These are phyloP conservation scores for Fragaria ananassa DNA, from an alignment of 306 rosid species.

Conservation along the genomic window DNA sequence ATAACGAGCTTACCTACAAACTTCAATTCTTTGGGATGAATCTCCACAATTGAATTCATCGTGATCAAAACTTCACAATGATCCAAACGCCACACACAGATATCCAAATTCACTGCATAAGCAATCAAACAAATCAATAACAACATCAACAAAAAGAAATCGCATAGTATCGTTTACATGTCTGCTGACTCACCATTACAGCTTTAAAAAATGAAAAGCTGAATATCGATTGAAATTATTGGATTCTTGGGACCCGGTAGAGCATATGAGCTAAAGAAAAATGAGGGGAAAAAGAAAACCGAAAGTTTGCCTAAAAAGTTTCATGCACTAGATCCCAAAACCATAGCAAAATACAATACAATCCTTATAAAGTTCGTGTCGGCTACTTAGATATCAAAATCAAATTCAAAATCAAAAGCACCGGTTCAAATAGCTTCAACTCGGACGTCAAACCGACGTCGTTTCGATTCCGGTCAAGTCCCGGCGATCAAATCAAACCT, in stretches of 20 bases:
- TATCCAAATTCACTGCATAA: constrained; percentile 24
- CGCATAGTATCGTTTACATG: neutral
- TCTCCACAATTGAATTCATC: constrained; percentile 67
- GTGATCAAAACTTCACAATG: constrained; percentile 11
- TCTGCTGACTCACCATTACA: constrained; percentile 13
- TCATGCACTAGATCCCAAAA: constrained; percentile 30
- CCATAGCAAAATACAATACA: neutral
- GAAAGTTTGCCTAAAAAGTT: constrained; percentile 3
- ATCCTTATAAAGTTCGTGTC: constrained; percentile 6
- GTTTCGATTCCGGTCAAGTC: neutral
- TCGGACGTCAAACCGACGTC: constrained; percentile 7
- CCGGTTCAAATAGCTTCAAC: constrained; percentile 3
- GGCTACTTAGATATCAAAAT: neutral
- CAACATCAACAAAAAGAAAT: neutral
- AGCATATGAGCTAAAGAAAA: neutral
- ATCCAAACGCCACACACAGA: constrained; percentile 19
- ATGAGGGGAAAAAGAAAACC: constrained; percentile 10
- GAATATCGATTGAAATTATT: neutral
- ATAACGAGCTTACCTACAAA: constrained; percentile 57
- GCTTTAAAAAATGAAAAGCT: constrained; percentile 11
- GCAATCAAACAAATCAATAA: neutral
- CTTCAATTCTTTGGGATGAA: constrained; percentile 77
- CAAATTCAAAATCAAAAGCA: neutral
- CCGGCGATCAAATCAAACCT: neutral
- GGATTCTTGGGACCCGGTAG: constrained; percentile 15